A percentile compares a stretch with the other conserved stretches of the same genome.
These are phyloP conservation scores for Endotrypanum monterogeii DNA, from an alignment of 208 protist genomes.

Conservation along the genomic window DNA sequence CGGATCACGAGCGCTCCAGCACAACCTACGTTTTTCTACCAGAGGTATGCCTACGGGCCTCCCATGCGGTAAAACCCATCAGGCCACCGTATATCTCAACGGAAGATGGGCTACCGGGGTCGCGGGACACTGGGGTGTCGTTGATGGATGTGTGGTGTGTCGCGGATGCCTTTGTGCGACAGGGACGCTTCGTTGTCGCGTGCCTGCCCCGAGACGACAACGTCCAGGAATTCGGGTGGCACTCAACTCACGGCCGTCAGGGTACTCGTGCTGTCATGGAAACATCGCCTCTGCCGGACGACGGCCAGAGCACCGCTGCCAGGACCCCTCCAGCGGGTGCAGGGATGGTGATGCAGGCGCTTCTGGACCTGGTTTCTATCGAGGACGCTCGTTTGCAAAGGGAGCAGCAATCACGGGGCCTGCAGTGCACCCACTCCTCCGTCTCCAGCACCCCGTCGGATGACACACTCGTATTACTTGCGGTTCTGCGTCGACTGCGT, in stretches of 20 bases:
- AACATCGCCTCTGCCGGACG: not conserved
- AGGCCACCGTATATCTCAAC: not conserved
- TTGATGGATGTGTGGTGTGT: slow-evolving; percentile 10
- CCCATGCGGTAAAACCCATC: not conserved
- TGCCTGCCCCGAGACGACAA: not conserved
- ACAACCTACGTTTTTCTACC: not conserved
- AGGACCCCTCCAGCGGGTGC: not conserved
- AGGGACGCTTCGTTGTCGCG: not conserved
- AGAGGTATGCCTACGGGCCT: not conserved
- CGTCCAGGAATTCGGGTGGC: not conserved
- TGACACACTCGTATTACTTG: not conserved
- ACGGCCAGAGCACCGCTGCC: not conserved
- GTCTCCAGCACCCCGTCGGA: not conserved
- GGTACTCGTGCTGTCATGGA: not conserved
- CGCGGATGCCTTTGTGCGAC: slow-evolving; percentile 15
- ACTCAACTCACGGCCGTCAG: not conserved
- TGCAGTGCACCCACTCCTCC: not conserved
- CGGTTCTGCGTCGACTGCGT: slow-evolving; percentile 11
- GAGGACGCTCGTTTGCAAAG: slow-evolving; percentile 20
- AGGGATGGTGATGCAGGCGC: slow-evolving; percentile 15
- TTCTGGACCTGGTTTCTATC: slow-evolving; percentile 13
- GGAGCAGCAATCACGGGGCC: not conserved
- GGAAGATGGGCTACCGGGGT: not conserved
- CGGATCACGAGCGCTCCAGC: not conserved
- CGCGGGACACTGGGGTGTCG: not conserved